Evolutionary conservation across 768 basidiomycete species (phyloP).

Genomic region (Amanita rimosa): DNA sequence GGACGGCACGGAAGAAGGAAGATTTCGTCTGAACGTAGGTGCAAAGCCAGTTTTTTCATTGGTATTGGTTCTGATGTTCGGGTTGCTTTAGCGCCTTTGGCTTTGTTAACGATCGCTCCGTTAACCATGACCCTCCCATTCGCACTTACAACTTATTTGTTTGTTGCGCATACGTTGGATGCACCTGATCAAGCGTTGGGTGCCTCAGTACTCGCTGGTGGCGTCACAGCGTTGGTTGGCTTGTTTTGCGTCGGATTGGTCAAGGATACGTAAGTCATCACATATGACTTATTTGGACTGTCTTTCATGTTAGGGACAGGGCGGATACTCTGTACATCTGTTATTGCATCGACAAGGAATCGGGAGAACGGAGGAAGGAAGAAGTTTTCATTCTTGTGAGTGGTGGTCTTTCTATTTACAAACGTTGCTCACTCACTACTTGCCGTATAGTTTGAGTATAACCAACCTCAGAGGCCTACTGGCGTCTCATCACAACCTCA

Average conservation of each 20-base stretch:
- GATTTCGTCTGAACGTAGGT: conserved; percentile 51
- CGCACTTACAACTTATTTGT: conserved; percentile 73
- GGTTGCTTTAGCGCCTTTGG: conserved; percentile 38
- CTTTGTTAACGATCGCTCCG: conserved; percentile 67
- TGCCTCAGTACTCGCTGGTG: conserved; percentile 67
- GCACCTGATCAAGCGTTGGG: conserved; percentile 65
- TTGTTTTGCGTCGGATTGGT: conserved; percentile 77
- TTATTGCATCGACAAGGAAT: conserved; percentile 38
- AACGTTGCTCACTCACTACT: background rate
- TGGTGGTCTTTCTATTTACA: conserved; percentile 3
- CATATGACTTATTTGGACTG: background rate
- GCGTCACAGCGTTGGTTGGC: conserved; percentile 72
- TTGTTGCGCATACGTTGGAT: conserved; percentile 72
- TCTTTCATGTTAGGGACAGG: conserved; percentile 12
- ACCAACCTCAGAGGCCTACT: conserved; percentile 10
- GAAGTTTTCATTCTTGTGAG: conserved; percentile 31
- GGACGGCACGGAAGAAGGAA: conserved; percentile 30
- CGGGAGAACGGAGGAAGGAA: conserved; percentile 25
- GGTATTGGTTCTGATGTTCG: conserved; percentile 2
- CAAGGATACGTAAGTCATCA: conserved; percentile 42
- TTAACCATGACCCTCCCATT: conserved; percentile 75
- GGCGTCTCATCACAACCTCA: conserved; percentile 6
- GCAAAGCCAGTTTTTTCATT: background rate
- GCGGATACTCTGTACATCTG: conserved; percentile 36
- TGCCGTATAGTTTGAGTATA: conserved; percentile 24